A percentile compares a stretch with the other conserved stretches of the same genome.
Conservation (phyloP, 441 rosid species). For the Pelargonium fulgidum region DNA sequence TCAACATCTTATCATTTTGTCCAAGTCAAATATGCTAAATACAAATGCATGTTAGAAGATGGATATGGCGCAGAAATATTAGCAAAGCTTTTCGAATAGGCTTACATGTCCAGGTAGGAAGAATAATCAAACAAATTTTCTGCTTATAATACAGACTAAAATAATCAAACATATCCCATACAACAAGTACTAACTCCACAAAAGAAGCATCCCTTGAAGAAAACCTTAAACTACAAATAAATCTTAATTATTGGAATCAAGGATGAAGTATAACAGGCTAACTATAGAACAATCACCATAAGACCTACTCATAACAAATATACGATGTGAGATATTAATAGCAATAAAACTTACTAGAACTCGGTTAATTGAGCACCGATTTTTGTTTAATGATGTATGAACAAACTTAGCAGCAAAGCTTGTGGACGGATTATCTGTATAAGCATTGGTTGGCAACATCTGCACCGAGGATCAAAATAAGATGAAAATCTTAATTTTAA, state of each 20-base stretch:
- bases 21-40: neutral
- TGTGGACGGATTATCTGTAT: constrained; percentile 94
- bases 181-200: neutral
- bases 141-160: neutral
- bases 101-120: neutral
- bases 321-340: constrained; percentile 7
- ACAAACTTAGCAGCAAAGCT: constrained; percentile 95
- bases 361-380: constrained; percentile 87
- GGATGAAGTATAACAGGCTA: neutral
- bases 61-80: neutral
- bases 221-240: neutral
- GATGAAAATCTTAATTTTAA: constrained; percentile 7
- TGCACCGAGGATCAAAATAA: constrained; percentile 32
- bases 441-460: constrained; percentile 84
- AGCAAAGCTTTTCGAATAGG: neutral
- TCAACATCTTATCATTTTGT: neutral
- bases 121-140: neutral
- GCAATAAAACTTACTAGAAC: constrained; percentile 56
- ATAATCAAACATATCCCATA: neutral
- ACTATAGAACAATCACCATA: neutral
- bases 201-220: neutral
- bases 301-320: neutral
- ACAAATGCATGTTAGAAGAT: neutral
- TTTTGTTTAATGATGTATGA: constrained; percentile 90
- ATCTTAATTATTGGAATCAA: neutral